These are phyloP conservation scores for Apiospora hydei DNA, from an alignment of 2,329 filamentous ascomycete genomes.

Conservation along the genomic window DNA sequence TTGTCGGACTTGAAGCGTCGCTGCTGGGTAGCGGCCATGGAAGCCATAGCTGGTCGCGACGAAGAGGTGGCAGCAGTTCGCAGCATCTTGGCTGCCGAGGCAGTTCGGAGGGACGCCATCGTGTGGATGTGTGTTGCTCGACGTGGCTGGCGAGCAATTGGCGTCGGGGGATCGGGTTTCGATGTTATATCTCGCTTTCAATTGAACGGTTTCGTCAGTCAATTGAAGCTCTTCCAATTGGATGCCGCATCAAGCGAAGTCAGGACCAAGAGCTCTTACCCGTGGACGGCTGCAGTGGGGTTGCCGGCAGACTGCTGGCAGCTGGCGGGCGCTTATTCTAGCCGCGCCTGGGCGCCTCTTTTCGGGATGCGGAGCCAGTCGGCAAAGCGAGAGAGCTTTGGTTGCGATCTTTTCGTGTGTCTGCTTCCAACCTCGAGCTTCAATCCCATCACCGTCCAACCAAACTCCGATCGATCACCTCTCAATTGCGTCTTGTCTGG, in stretches of 20 bases:
- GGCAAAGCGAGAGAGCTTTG: constrained; percentile 46
- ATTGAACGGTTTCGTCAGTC: constrained; percentile 16
- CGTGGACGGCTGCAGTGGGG: neutral
- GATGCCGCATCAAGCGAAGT: constrained; percentile 4
- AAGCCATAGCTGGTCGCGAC: constrained; percentile 45
- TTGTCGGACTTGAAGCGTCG: constrained; percentile 57
- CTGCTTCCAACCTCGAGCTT: constrained; percentile 32
- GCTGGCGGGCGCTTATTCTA: neutral
- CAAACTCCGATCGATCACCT: constrained; percentile 31
- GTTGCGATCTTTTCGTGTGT: constrained; percentile 54
- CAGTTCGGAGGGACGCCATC: constrained; percentile 73
- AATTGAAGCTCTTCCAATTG: constrained; percentile 4
- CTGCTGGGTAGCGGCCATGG: constrained; percentile 51
- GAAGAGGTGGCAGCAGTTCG: constrained; percentile 46
- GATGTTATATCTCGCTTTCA: constrained; percentile 1
- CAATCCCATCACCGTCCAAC: constrained; percentile 29
- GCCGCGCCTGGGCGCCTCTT: constrained; percentile 5
- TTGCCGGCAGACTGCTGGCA: neutral
- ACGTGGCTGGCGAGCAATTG: constrained; percentile 24
- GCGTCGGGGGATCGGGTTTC: neutral
- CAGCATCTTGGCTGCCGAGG: constrained; percentile 59
- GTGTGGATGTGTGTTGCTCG: constrained; percentile 33
- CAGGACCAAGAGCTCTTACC: neutral
- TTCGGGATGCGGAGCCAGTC: constrained; percentile 38
- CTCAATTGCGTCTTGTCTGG: constrained; percentile 44